Evolutionary conservation across 2,329 filamentous ascomycete species (phyloP).

Genomic region (Macrophomina tecta): DNA sequence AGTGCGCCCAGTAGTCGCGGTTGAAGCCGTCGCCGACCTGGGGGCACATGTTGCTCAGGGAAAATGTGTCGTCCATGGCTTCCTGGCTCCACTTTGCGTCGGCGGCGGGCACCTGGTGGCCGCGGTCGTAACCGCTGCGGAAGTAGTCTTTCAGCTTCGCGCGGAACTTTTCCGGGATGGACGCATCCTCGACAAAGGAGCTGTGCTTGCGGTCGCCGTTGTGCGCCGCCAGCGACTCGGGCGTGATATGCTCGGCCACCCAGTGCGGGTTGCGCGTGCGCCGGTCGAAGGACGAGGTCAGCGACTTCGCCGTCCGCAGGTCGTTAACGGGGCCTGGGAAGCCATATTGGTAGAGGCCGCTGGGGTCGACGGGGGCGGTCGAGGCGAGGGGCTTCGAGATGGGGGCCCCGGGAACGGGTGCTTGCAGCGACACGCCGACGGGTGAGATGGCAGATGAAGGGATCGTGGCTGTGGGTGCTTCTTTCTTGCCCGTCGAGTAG

Average conservation of each 20-base stretch:
- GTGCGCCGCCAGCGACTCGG: slow-evolving; percentile 74
- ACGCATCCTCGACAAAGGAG: slow-evolving; percentile 79
- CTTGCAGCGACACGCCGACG: neutral
- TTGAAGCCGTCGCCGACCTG: slow-evolving; percentile 99
- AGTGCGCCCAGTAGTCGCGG: slow-evolving; percentile 98
- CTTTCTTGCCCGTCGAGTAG: slow-evolving; percentile 46
- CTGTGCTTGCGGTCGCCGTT: slow-evolving; percentile 86
- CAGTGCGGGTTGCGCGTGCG: slow-evolving; percentile 89
- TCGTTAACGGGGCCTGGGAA: slow-evolving; percentile 92
- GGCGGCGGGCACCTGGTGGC: slow-evolving; percentile 95
- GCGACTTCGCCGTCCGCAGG: slow-evolving; percentile 74
- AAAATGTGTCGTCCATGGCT: slow-evolving; percentile 95
- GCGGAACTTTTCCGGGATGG: slow-evolving; percentile 84
- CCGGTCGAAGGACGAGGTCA: slow-evolving; percentile 89
- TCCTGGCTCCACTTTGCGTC: slow-evolving; percentile 94
- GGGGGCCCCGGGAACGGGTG: slow-evolving; percentile 36
- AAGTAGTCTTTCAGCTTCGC: slow-evolving; percentile 93
- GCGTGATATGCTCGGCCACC: slow-evolving; percentile 93
- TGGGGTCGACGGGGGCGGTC: slow-evolving; percentile 52
- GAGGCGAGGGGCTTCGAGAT: slow-evolving; percentile 33
- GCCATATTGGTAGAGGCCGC: slow-evolving; percentile 63
- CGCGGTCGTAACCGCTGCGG: slow-evolving; percentile 91
- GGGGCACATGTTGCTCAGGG: slow-evolving; percentile 94
- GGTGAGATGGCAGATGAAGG: slow-evolving; percentile 38
- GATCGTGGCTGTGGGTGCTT: slow-evolving; percentile 37